A percentile compares a stretch with the other conserved stretches of the same genome.
These are phyloP conservation scores for Mariannaea sp. DNA, from an alignment of 2,329 filamentous ascomycete genomes.

Conservation along the genomic window DNA sequence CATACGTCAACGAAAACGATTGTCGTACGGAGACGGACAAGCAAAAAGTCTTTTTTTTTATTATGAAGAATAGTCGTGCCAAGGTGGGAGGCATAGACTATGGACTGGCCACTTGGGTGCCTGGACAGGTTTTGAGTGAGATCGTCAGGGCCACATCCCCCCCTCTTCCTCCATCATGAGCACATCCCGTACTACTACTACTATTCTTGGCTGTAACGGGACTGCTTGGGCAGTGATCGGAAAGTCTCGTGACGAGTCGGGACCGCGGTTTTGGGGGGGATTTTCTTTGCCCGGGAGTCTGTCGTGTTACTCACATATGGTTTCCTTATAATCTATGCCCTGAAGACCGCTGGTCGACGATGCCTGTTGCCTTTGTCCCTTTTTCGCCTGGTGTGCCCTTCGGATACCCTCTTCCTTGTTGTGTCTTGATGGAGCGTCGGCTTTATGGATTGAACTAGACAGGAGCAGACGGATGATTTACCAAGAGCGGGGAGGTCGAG, in stretches of 20 bases:
- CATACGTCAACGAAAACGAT: constrained; percentile 41
- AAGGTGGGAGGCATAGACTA: constrained; percentile 42
- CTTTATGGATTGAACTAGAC: constrained; percentile 41
- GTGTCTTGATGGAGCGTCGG: constrained; percentile 41
- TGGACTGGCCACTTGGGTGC: constrained; percentile 33
- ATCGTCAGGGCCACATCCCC: constrained; percentile 11
- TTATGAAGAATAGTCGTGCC: constrained; percentile 45
- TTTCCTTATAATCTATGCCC: constrained; percentile 40
- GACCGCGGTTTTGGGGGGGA: constrained; percentile 17
- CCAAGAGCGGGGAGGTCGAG: constrained; percentile 35
- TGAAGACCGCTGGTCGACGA: constrained; percentile 26
- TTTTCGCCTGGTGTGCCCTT: constrained; percentile 33
- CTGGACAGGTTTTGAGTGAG: constrained; percentile 22
- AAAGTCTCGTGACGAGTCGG: constrained; percentile 27
- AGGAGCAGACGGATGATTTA: constrained; percentile 41
- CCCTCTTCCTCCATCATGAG: constrained; percentile 21
- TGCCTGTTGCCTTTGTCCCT: constrained; percentile 30
- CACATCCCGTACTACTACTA: constrained; percentile 20
- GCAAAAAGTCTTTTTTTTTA: constrained; percentile 43
- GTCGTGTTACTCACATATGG: constrained; percentile 33
- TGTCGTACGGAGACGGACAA: constrained; percentile 40
- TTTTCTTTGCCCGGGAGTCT: constrained; percentile 23
- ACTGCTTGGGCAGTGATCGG: constrained; percentile 31
- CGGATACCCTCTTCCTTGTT: constrained; percentile 37
- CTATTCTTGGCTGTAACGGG: constrained; percentile 12